Conservation (phyloP, 2,329 filamentous ascomycete genomes). For the Talaromyces sp. region DNA sequence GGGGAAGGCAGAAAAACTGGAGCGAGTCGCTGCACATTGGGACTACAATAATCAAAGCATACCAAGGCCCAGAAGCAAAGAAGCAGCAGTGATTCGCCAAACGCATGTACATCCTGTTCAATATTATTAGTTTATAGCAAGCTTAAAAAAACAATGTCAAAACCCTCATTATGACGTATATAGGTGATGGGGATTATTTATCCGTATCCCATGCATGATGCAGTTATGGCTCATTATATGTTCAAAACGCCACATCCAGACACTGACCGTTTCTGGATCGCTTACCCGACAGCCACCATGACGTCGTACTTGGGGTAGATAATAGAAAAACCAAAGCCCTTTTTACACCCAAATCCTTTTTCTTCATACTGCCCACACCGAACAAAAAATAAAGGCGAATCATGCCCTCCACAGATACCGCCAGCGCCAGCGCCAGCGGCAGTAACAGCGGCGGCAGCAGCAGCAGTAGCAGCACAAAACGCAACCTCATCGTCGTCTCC, state of each 20-base stretch:
- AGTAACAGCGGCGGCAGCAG: neutral
- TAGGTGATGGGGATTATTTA: neutral
- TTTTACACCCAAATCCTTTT: neutral
- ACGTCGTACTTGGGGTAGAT: neutral
- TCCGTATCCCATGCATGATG: neutral
- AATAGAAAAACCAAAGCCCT: neutral
- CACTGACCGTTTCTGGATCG: neutral
- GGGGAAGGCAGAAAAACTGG: conserved; percentile 42
- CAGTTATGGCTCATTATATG: neutral
- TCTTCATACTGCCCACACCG: neutral
- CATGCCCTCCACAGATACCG: neutral
- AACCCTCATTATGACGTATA: neutral
- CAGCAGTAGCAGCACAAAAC: conserved; percentile 19
- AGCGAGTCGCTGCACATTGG: conserved; percentile 36
- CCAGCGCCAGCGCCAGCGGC: neutral
- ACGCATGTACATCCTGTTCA: neutral
- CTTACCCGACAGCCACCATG: neutral
- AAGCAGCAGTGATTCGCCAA: conserved; percentile 25
- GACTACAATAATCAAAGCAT: conserved; percentile 33
- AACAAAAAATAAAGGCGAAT: neutral
- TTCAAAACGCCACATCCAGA: neutral
- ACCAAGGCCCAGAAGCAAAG: conserved; percentile 22
- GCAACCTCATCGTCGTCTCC: conserved; percentile 64
- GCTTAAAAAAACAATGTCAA: neutral
- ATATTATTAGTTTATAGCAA: neutral